These are phyloP conservation scores for Melanogaster broomeanus DNA, from an alignment of 768 basidiomycete species.

Conservation along the genomic window DNA sequence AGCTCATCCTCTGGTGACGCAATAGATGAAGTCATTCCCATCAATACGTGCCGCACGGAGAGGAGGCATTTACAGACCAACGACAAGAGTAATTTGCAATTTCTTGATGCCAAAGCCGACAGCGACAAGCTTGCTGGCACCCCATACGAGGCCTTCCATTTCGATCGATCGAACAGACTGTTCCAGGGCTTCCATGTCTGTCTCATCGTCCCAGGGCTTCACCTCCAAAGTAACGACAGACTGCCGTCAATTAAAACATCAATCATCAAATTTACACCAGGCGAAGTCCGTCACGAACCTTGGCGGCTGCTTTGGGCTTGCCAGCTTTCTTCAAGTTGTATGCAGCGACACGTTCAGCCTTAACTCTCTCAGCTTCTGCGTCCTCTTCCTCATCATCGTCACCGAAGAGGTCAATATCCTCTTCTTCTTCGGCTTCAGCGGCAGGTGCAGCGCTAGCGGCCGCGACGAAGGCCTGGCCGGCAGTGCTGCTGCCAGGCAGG, in stretches of 20 bases:
- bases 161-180: constrained; percentile 81
- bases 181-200: constrained; percentile 91
- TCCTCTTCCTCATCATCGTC: constrained; percentile 83
- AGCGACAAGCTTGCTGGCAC: constrained; percentile 87
- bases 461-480: constrained; percentile 71
- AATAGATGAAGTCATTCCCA: neutral
- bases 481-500: constrained; percentile 84
- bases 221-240: constrained; percentile 98
- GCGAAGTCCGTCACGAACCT: constrained; percentile 48
- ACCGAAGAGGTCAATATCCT: constrained; percentile 87
- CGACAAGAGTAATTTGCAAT: constrained; percentile 71
- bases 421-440: constrained; percentile 51
- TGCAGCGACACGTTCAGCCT: constrained; percentile 89
- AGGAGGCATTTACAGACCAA: constrained; percentile 41
- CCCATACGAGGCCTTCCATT: constrained; percentile 94
- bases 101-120: constrained; percentile 95
- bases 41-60: neutral
- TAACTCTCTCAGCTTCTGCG: constrained; percentile 83
- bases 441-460: constrained; percentile 49
- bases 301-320: constrained; percentile 87
- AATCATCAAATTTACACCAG: constrained; percentile 3
- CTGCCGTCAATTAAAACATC: constrained; percentile 44
- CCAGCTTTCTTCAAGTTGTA: constrained; percentile 93
- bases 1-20: constrained; percentile 82
- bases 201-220: constrained; percentile 99